Evolutionary conservation across 192 early-diverging fungal species (phyloP).

Genomic region (Oehlia diaphana): DNA sequence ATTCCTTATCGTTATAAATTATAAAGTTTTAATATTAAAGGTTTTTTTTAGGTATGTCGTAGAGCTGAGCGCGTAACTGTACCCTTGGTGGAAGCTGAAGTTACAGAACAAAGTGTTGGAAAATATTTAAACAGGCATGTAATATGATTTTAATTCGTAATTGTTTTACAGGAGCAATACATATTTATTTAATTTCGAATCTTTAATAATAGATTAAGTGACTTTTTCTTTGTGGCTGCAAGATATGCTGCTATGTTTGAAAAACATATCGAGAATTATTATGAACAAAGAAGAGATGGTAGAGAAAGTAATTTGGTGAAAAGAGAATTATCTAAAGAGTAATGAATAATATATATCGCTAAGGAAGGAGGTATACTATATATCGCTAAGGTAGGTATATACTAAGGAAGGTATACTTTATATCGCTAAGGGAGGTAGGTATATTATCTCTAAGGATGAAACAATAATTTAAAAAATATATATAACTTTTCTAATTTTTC

Average conservation of each 20-base stretch:
- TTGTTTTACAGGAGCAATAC: neutral
- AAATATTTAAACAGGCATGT: conserved; percentile 70
- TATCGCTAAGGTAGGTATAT: too few species aligned
- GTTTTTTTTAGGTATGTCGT: conserved; percentile 57
- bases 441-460: too few species aligned
- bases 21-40: neutral
- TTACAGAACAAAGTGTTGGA: conserved; percentile 58
- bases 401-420: too few species aligned
- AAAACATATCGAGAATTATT: conserved; percentile 74
- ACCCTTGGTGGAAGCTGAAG: conserved; percentile 60
- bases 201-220: conserved; percentile 61
- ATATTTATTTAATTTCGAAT: neutral
- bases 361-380: too few species aligned
- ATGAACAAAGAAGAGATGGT: conserved; percentile 43
- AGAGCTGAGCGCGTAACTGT: conserved; percentile 83
- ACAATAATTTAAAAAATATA: too few species aligned
- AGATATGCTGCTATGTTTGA: conserved; percentile 76
- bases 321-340: conserved; percentile 20
- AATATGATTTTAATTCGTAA: neutral
- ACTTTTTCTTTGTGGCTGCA: conserved; percentile 90
- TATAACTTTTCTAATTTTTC: too few species aligned
- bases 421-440: too few species aligned
- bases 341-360: neutral
- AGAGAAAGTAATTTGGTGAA: conserved; percentile 17
- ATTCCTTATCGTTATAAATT: neutral